Evolutionary conservation across 2,329 filamentous ascomycete species (phyloP), one percentile per base, ranked within the genome.

Genomic region (Ophiocordyceps polyrhachis-furcata): DNA sequence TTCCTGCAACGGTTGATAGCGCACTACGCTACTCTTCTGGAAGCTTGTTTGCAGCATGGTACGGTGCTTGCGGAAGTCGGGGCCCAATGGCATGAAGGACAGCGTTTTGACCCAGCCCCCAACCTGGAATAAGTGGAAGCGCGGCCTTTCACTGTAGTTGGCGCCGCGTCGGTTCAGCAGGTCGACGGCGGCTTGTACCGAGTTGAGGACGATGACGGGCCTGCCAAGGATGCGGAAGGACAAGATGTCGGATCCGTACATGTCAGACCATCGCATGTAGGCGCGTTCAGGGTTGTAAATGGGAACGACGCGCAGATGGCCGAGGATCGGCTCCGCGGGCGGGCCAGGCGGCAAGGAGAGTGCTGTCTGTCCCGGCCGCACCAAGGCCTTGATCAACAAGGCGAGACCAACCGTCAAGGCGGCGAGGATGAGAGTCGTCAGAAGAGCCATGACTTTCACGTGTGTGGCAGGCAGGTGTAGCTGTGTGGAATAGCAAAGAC

Each of bases 241-340:
- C 2, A 59, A 40, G 2, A 59, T 48, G 31, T 59, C 56, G 20
- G 57, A 59, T 1, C 76, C 58, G 82, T 82, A 60, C 81, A 59
- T 47, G 13, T 53, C 47, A 1, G 54, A 55, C 55, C 55, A 57
- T 37, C 47, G 45, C 47, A 56, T 55, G 45, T 58, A 61, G 5
- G 52, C 51, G 41, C 55, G 53, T 29, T 59, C 57, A 4, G 59
- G 56, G 41, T 55, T 56, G 43, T 57, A 50, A 3, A 52, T 51
- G 0, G 60, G 69, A 12, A 67, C 58, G 45, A 73, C 58, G 4
- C 64, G 62, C 6, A 60, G 50, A 43, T 67, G 67, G 4, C 69
- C 69, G 6, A 67, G 53, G 14, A 71, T 52, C 1, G 62, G 62
- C 29, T 62, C 59, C 1, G 52, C 55, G 1, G 58, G 55, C 6